Base-by-base conservation (phyloP, 176 grass and related monocot species). In the Hsuehochloa calcarea region DNA sequence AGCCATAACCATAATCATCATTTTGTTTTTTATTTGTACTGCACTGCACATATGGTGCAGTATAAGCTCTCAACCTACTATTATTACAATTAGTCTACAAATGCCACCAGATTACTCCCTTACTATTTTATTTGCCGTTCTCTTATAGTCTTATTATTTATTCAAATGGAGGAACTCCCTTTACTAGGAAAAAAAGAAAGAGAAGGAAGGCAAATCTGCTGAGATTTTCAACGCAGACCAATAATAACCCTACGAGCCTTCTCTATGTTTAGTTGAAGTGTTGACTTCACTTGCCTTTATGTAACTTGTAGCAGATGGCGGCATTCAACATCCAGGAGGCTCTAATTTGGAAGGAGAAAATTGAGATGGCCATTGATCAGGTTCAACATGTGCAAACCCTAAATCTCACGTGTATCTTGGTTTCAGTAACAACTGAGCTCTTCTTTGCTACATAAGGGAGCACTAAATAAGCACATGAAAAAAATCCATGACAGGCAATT, bases 251-350 rank as follows among this genome's bases (percentile, higher is more conserved):
- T 55, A 10, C 9, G 16, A 31, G 29, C 37, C 15, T 47, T 60
- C 13, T 25, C 5, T 10, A 35, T 69, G 61, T 80, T 31, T 67
- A 70, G 29, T 72, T 75, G 46, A 74, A 0, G 8, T 38, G 13
- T 65, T 27, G 56, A 69, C 22, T 62, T 70, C 16, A 77, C 37
- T 22, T 35, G 20, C 68, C 68, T 59, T 60, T 80, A 16, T 84
- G 38, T 61, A 19, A 43, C 7, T 86, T 88, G 40, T 47, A 78
- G 63, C 80, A 98, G 96, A 98, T 98, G 96, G 91, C 96, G 19
- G 96, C 96, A 68, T 98, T 98, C 78, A 98, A 98, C 67, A 98
- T 98, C 74, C 96, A 93, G 73, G 96, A 98, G 83, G 89, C 96
- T 84, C 86, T 95, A 31, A 87, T 93, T 43, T 98, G 96, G 96